A percentile compares a stretch with the other conserved stretches of the same genome.
Conservation (phyloP, 2,329 filamentous ascomycete species). For the Fusarium piperis region DNA sequence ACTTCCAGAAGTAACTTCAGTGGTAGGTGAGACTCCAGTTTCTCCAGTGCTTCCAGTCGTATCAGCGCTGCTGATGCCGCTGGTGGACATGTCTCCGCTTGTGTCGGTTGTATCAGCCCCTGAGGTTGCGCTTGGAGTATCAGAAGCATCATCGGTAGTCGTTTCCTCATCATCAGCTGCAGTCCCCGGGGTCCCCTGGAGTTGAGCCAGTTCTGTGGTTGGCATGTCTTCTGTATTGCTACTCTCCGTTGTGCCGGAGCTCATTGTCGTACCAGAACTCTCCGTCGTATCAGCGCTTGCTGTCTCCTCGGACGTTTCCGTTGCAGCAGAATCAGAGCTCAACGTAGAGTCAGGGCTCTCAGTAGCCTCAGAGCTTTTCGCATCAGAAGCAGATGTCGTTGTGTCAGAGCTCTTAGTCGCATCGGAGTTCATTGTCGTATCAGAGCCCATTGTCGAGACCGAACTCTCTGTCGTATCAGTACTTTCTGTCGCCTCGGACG, state of each 20-base stretch:
- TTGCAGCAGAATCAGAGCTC: no score
- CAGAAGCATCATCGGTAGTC: background rate
- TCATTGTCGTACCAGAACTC: background rate
- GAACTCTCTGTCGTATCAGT: background rate
- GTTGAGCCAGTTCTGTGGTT: background rate
- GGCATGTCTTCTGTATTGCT: background rate
- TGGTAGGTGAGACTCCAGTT: background rate
- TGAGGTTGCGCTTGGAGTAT: background rate
- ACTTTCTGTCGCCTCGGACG: background rate
- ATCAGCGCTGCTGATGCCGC: background rate
- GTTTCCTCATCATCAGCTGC: background rate
- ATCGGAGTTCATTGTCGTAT: no score
- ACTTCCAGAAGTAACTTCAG: background rate
- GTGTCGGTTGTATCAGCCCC: background rate
- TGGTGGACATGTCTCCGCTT: background rate
- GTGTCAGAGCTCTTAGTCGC: no score
- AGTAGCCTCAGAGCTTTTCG: no score
- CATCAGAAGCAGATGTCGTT: no score
- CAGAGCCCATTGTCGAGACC: no score
- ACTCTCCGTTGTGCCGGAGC: background rate
- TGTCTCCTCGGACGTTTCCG: no score
- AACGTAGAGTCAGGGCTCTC: no score
- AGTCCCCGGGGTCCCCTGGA: background rate
- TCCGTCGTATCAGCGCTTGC: no score
- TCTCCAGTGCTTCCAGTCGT: background rate